These are phyloP conservation scores for Aureobasidium subglaciale DNA, from an alignment of 2,329 filamentous ascomycete genomes.

Conservation along the genomic window DNA sequence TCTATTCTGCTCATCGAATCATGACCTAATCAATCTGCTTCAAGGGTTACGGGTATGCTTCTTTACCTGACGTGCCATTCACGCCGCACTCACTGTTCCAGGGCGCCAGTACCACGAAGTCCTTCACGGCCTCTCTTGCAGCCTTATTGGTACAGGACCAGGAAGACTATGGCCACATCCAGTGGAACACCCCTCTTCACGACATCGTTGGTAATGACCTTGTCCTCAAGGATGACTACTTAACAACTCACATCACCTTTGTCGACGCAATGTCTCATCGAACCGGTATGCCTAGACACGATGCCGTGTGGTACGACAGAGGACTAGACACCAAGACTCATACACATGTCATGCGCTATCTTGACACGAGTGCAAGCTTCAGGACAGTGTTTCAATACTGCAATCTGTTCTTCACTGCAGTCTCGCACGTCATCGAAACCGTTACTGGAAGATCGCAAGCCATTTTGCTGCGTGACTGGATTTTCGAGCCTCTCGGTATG, in stretches of 20 bases:
- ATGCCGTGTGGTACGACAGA: constrained; percentile 22
- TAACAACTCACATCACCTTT: constrained; percentile 26
- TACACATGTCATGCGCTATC: constrained; percentile 36
- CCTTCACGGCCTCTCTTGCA: constrained; percentile 25
- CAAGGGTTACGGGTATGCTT: constrained; percentile 22
- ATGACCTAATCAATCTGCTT: too few species aligned
- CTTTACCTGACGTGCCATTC: constrained; percentile 18
- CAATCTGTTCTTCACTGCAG: constrained; percentile 47
- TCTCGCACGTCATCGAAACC: constrained; percentile 41
- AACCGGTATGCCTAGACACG: constrained; percentile 30
- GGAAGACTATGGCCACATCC: constrained; percentile 24
- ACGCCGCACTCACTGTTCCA: constrained; percentile 25
- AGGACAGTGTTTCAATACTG: constrained; percentile 43
- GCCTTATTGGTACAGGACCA: constrained; percentile 24
- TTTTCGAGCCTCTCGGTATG: constrained; percentile 39
- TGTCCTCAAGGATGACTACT: constrained; percentile 27
- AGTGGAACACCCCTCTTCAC: constrained; percentile 32
- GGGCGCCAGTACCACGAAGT: constrained; percentile 26
- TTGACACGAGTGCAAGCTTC: constrained; percentile 31
- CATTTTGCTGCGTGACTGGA: constrained; percentile 27
- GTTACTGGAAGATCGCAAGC: constrained; percentile 31
- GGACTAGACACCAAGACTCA: constrained; percentile 30
- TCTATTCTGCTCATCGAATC: too few species aligned
- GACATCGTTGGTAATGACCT: constrained; percentile 31
- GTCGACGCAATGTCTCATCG: constrained; percentile 31